Base-by-base conservation (phyloP, 345 rosid species). In the Hevea brasiliensis region DNA sequence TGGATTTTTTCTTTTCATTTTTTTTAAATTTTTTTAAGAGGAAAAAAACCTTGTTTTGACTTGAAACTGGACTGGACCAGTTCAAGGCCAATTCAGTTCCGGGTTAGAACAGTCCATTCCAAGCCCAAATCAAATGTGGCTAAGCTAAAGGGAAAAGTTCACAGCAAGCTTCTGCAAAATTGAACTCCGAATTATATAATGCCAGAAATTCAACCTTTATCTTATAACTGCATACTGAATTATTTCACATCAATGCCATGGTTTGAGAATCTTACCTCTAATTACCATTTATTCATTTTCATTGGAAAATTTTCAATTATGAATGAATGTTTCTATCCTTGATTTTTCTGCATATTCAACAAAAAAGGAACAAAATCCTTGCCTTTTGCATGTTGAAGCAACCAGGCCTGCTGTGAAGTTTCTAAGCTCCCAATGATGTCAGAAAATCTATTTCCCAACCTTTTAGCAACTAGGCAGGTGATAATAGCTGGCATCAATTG, bases 401-500 rank as follows among this genome's bases (percentile, higher is more conserved):
- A 91, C 69, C 24, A 89, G 84, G 71, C 76, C 79, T 29, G 92
- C 97, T 44, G 93, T 47, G 69, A 88, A 88, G 82, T 93, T 82
- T 77, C 97, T 84, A 70, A 93, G 88, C 55, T 88, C 88, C 98
- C 97, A 91, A 78, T 91, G 95, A 74, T 87, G 80, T 93, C 92
- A 14, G 87, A 81, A 50, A 86, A 71, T 68, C 85, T 86, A 77
- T 73, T 85, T 57, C 98, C 97, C 77, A 88, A 72, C 75, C 86
- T 83, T 77, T 87, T 89, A 50, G 91, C 86, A 72, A 88, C 87
- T 61, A 91, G 85, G 87, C 98, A 93, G 70, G 95, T 93, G 51
- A 89, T 63, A 74, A 89, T 35, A 74, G 95, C 82, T 41, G 97
- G 97, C 88, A 91, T 83, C 82, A 93, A 69, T 58, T 93, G 95